A percentile compares a stretch with the other conserved stretches of the same genome.
Evolutionary conservation across 192 early-diverging fungal species (phyloP).

Genomic region (Coemansia sp.): DNA sequence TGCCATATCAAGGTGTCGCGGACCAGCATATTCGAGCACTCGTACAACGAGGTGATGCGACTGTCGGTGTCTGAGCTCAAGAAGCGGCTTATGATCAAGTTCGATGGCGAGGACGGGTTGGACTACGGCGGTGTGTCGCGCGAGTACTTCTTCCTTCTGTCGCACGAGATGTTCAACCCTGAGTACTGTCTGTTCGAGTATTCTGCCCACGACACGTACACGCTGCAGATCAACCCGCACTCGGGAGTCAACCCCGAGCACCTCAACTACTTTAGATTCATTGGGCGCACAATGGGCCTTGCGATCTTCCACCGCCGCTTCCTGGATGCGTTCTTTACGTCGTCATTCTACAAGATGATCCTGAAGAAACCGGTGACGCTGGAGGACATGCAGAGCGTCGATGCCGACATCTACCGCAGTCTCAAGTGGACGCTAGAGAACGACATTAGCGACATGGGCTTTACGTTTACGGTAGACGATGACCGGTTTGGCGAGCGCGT

Average conservation of each 20-base stretch:
- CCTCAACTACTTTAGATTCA: conserved; percentile 98
- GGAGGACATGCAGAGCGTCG: conserved; percentile 93
- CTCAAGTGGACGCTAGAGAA: conserved; percentile 97
- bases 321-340: conserved; percentile 95
- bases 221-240: conserved; percentile 96
- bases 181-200: conserved; percentile 96
- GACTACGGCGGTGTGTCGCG: conserved; percentile 98
- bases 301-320: conserved; percentile 97
- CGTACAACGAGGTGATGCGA: conserved; percentile 95
- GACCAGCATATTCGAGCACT: conserved; percentile 91
- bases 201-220: conserved; percentile 97
- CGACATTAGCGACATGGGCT: conserved; percentile 77
- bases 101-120: conserved; percentile 97
- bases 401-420: conserved; percentile 88
- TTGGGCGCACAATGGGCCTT: conserved; percentile 94
- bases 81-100: conserved; percentile 98
- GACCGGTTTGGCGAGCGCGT: conserved; percentile 89
- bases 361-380: conserved; percentile 86
- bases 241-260: conserved; percentile 96
- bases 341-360: conserved; percentile 96
- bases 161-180: conserved; percentile 99
- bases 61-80: conserved; percentile 87
- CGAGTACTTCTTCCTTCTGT: conserved; percentile 98
- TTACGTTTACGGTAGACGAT: conserved; percentile 95
- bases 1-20: conserved; percentile 93